Base-by-base conservation (phyloP, 2,329 filamentous ascomycete genomes). In the Penicillium sp. region DNA sequence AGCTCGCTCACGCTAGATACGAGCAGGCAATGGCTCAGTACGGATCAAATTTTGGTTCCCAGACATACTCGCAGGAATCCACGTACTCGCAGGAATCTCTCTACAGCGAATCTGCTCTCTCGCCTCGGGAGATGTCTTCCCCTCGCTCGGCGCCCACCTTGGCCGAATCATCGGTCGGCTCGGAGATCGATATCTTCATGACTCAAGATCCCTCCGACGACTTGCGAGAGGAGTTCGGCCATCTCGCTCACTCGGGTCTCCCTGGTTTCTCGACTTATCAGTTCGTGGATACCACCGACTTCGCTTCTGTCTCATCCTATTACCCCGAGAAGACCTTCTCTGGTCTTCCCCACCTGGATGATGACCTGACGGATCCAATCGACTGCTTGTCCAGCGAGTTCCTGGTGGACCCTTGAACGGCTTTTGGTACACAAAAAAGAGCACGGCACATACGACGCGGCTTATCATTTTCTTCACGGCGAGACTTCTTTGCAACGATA, bases 131-230 rank as follows among this genome's bases (percentile, higher is more conserved):
- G 17, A 58, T 77, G 49, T 76, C 73, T 43, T 76, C 74, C 15
- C 71, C 73, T n/a, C 69, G 70, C 45, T 70, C 70, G 2, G 71
- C 69, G 5, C 72, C 75, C 3, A 74, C 72, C 1, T 61, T 77
- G 41, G 64, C 68, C 8, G 70, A 70, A 50, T 72, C 72, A 4
- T 68, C 72, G 0, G 65, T 70, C 10, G 70, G 69, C 21, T 73
- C 74, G 1, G 73, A 76, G 35, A 70, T 78, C 19, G 76, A 77
- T 58, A 69, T 77, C 19, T 78, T 78, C 58, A 76, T 76, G 55
- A 73, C 67, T 42, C 70, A 73, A 58, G 71, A 73, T 50, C 57
- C 69, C 25, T 65, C 69, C 13, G 48, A 66, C 54, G 45, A 64
- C 45, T n/a, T 72, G 66, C 55, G 66, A 59, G 66, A 71, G 44